Evolutionary conservation across 768 basidiomycete genomes (phyloP).

Genomic region (Tylopilus plumbeoviolaceoides): DNA sequence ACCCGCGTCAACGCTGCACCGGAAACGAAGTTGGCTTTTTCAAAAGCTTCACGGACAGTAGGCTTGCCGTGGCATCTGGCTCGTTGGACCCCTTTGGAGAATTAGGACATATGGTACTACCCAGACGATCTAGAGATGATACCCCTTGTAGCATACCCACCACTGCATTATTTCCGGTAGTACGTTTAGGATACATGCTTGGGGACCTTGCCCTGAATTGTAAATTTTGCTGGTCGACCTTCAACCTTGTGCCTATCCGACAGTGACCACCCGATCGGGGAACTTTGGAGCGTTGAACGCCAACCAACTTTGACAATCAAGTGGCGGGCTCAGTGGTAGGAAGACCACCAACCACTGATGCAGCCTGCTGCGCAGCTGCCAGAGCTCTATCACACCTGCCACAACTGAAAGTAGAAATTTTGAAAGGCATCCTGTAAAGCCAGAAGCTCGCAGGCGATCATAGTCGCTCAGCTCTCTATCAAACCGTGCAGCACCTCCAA

Average conservation of each 20-base stretch:
- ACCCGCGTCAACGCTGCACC: neutral
- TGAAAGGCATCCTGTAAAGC: neutral
- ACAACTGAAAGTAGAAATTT: neutral
- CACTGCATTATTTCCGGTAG: neutral
- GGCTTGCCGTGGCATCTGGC: neutral
- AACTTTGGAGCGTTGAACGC: neutral
- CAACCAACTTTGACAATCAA: neutral
- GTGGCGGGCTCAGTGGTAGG: neutral
- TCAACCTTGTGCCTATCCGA: neutral
- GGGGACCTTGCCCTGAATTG: neutral
- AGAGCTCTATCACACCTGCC: neutral
- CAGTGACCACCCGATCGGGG: neutral
- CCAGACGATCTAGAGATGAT: neutral
- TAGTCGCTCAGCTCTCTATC: neutral
- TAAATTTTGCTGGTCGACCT: too few relatives aligned
- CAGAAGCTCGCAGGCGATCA: neutral
- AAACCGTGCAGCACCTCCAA: neutral
- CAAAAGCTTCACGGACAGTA: constrained; percentile 4
- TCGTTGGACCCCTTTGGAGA: neutral
- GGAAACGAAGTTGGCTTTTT: constrained; percentile 14
- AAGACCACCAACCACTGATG: neutral
- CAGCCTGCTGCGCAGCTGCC: neutral
- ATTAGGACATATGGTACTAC: neutral
- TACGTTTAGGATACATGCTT: neutral
- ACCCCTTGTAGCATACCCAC: neutral